phyloP scores from a whole-genome alignment of 352 stramenopile genomes.

The Phytophthora melonis region DNA sequence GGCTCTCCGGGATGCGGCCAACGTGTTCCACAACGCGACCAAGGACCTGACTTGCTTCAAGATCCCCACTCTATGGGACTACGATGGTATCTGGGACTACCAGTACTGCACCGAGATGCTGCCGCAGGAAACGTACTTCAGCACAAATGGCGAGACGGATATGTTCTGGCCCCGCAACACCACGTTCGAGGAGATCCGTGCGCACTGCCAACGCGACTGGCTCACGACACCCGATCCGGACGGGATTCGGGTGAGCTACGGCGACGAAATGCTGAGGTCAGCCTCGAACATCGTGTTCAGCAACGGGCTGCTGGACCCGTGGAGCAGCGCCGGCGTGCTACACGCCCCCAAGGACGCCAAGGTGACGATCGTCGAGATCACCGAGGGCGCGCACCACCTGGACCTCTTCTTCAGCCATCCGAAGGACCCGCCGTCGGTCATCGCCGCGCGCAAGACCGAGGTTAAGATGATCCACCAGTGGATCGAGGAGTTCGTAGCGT shows the following conservation, averaged over 20 bases:
- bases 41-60: constrained; percentile 78
- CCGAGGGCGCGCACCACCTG: constrained; percentile 89
- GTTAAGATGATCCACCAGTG: constrained; percentile 84
- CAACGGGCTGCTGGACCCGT: constrained; percentile 95
- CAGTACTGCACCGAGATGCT: constrained; percentile 95
- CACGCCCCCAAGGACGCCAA: constrained; percentile 59
- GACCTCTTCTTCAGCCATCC: constrained; percentile 94
- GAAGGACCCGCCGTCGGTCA: constrained; percentile 86
- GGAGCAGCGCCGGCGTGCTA: constrained; percentile 90
- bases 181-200: constrained; percentile 62
- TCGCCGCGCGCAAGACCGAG: constrained; percentile 75
- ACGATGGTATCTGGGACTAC: constrained; percentile 92
- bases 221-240: constrained; percentile 73
- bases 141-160: constrained; percentile 88
- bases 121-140: constrained; percentile 89
- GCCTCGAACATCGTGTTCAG: constrained; percentile 96
- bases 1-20: constrained; percentile 70
- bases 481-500: constrained; percentile 78
- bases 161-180: constrained; percentile 93
- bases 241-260: constrained; percentile 83
- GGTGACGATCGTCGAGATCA: constrained; percentile 74
- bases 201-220: constrained; percentile 76
- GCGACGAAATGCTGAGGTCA: constrained; percentile 60
- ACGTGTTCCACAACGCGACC: constrained; percentile 93
- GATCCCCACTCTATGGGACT: constrained; percentile 71